These are phyloP conservation scores for Xylaria telfairii DNA, from an alignment of 495 filamentous ascomycete species.

Conservation along the genomic window DNA sequence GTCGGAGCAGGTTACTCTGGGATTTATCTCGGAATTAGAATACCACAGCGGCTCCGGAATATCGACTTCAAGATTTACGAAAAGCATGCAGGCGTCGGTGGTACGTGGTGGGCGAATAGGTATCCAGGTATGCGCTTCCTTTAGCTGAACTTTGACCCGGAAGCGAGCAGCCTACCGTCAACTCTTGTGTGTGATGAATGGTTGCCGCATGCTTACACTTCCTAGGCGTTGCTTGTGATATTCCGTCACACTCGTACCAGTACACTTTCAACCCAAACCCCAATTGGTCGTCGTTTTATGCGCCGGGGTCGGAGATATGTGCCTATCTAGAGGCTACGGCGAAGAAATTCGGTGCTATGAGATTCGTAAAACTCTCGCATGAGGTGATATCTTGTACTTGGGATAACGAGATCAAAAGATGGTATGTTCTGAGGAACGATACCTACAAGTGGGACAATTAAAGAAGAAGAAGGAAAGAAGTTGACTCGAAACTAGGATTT, in stretches of 20 bases:
- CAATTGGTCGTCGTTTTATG: constrained; percentile 68
- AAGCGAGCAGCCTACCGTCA: background rate
- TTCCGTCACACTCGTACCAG: constrained; percentile 63
- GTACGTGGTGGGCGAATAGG: constrained; percentile 53
- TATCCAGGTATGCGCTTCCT: constrained; percentile 46
- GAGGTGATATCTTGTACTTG: constrained; percentile 52
- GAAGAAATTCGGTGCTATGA: constrained; percentile 62
- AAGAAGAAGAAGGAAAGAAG: constrained; percentile 4
- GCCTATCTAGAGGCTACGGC: constrained; percentile 65
- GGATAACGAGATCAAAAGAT: constrained; percentile 62
- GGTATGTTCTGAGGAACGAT: constrained; percentile 41
- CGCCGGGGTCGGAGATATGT: constrained; percentile 67
- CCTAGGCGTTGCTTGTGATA: constrained; percentile 51
- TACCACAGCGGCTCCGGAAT: constrained; percentile 51
- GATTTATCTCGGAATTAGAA: constrained; percentile 47
- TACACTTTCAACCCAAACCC: constrained; percentile 71
- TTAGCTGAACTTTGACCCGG: background rate
- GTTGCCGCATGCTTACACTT: constrained; percentile 14
- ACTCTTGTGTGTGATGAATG: background rate
- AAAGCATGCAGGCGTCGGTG: constrained; percentile 49
- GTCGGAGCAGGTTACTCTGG: constrained; percentile 59
- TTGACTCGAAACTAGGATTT: constrained; percentile 24
- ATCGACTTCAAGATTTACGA: constrained; percentile 52
- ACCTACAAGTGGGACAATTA: background rate
- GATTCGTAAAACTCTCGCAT: constrained; percentile 51